These are phyloP conservation scores for Coemansia sp. DNA, from an alignment of 192 early-diverging fungal genomes.

Conservation along the genomic window DNA sequence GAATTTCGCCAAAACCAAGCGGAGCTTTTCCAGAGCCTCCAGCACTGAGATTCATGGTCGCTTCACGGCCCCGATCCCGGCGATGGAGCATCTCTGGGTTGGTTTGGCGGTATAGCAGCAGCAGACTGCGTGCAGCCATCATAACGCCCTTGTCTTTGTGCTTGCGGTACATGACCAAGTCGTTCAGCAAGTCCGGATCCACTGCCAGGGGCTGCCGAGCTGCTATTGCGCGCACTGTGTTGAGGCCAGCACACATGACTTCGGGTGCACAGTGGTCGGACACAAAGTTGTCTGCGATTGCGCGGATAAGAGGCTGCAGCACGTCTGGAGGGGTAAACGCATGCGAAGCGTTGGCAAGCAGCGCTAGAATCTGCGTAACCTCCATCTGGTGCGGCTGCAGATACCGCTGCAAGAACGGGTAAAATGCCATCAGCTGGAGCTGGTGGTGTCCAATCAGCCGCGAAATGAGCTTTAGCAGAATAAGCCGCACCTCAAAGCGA, in stretches of 20 bases:
- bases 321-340: slow-evolving; percentile 92
- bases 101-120: slow-evolving; percentile 89
- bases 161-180: slow-evolving; percentile 87
- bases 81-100: slow-evolving; percentile 92
- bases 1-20: slow-evolving; percentile 70
- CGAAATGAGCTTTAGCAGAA: slow-evolving; percentile 92
- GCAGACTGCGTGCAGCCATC: slow-evolving; percentile 87
- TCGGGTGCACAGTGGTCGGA: slow-evolving; percentile 86
- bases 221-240: slow-evolving; percentile 85
- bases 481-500: slow-evolving; percentile 86
- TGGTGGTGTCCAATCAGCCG: slow-evolving; percentile 95
- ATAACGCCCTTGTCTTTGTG: slow-evolving; percentile 93
- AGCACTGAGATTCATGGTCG: slow-evolving; percentile 63
- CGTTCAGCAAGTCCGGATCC: slow-evolving; percentile 75
- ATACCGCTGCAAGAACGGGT: slow-evolving; percentile 89
- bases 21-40: slow-evolving; percentile 54
- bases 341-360: slow-evolving; percentile 87
- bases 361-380: slow-evolving; percentile 89
- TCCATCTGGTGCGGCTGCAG: slow-evolving; percentile 94
- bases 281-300: slow-evolving; percentile 95
- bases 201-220: slow-evolving; percentile 89
- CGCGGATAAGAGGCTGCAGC: slow-evolving; percentile 80
- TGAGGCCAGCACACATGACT: slow-evolving; percentile 91
- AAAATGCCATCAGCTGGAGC: slow-evolving; percentile 85
- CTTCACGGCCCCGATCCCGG: slow-evolving; percentile 90